These are phyloP conservation scores for Acanthamoeba triangularis DNA, from an alignment of 208 protist genomes.

Conservation along the genomic window DNA sequence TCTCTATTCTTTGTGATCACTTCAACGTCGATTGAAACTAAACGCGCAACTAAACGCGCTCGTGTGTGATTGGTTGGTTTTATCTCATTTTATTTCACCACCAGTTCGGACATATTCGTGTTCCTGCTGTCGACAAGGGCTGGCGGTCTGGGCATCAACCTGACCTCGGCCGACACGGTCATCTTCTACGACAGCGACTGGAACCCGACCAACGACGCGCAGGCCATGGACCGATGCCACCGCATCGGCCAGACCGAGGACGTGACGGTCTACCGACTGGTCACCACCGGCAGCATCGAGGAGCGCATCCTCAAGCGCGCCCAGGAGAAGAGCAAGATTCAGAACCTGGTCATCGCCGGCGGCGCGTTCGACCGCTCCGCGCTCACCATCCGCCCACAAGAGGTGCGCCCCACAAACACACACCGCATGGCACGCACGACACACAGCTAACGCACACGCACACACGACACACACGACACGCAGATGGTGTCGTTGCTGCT, in stretches of 20 bases:
- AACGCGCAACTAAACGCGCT: background rate
- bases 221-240: slow-evolving; percentile 88
- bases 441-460: too few species aligned
- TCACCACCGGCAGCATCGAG: slow-evolving; percentile 87
- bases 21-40: slow-evolving; percentile 67
- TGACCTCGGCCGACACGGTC: slow-evolving; percentile 91
- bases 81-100: slow-evolving; percentile 76
- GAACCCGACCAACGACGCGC: slow-evolving; percentile 91
- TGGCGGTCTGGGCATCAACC: slow-evolving; percentile 91
- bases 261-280: slow-evolving; percentile 89
- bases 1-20: slow-evolving; percentile 76
- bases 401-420: background rate
- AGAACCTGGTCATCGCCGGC: slow-evolving; percentile 83
- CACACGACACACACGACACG: background rate
- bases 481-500: slow-evolving; percentile 79
- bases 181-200: slow-evolving; percentile 92
- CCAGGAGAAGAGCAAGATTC: slow-evolving; percentile 87
- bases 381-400: slow-evolving; percentile 36
- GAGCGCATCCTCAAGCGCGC: slow-evolving; percentile 88
- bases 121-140: slow-evolving; percentile 90
- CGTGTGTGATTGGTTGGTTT: slow-evolving; percentile 92
- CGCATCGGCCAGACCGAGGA: slow-evolving; percentile 91
- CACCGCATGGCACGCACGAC: too few species aligned
- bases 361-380: slow-evolving; percentile 78
- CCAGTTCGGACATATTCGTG: slow-evolving; percentile 79